Conservation (phyloP, 1,284 basidiomycete species). For the Tylopilus orsonianus region DNA sequence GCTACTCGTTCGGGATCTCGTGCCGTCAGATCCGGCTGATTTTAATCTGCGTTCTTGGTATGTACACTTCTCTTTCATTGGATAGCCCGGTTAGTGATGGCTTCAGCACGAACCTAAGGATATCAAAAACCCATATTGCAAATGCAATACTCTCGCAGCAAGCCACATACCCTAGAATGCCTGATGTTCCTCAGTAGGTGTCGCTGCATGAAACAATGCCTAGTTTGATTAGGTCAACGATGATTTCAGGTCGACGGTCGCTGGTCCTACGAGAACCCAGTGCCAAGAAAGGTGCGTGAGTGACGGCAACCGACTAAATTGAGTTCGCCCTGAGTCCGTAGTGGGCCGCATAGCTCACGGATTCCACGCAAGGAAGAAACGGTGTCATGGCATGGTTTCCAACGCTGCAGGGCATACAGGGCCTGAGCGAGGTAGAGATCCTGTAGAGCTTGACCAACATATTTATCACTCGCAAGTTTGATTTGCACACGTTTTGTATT, state of each 20-base stretch:
- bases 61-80: background rate
- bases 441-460: background rate
- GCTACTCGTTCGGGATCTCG: conserved; percentile 19
- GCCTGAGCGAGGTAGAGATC: conserved; percentile 11
- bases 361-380: background rate
- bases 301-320: background rate
- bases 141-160: conserved; percentile 2
- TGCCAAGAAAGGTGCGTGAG: conserved; percentile 18
- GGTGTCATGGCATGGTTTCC: background rate
- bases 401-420: conserved; percentile 10
- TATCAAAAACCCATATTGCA: background rate
- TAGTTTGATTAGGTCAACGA: background rate
- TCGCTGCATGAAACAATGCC: background rate
- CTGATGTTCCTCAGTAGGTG: background rate
- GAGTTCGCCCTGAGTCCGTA: background rate
- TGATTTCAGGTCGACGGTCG: background rate
- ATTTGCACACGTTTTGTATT: conserved; percentile 1
- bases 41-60: conserved; percentile 21
- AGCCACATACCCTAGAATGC: conserved; percentile 4
- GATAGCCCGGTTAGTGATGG: background rate
- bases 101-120: conserved; percentile 8
- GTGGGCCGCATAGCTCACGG: background rate
- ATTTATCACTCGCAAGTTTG: conserved; percentile 3
- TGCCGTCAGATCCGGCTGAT: conserved; percentile 20
- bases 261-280: background rate